Evolutionary conservation across 2,329 filamentous ascomycete genomes (phyloP), one percentile per base, ranked within the genome.

Genomic region (Cladophialophora yegresii): DNA sequence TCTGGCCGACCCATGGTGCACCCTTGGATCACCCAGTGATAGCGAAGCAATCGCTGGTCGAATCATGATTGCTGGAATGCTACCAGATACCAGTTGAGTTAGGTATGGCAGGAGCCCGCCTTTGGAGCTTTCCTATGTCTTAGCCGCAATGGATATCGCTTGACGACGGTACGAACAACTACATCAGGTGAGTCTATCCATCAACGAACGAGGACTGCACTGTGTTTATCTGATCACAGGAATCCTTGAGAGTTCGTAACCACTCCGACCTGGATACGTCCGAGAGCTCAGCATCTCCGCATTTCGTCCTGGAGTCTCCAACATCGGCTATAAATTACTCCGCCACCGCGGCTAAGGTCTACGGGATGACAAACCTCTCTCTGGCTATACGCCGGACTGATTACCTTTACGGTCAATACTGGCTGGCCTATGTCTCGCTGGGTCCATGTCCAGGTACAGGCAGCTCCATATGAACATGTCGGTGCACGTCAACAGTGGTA

Each of bases 11-110:
- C 61, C 61, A 7, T 47, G 22, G 47, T 64, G 62, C 26, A 64
- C 57, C 22, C 8, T 9, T 1, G 53, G 62, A 28, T 56, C 23
- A 8, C 62, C 62, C 20, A 64, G 23, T n/a, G 62, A 64, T 8
- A 30, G 10, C 13, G 58, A 61, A 16, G 62, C 62, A 13, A 64
- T 47, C 8, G 58, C 47, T 13, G 62, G 62, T 40, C 47, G 47
- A 50, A 50, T 9, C 47, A 50, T 50, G 47, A 50, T 28, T 4
- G 45, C 45, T 23, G 23, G 10, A 6, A 28, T 22, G 47, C 9
- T 26, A 26, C 22, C 23, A 23, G 20, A 50, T 50, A 22, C 13
- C 13, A 9, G 9, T 50, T 26, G 9, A 50, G 9, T 50, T 12
- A 26, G 12, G 22, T 5, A 26, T 12, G 13, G 8, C 47, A 22